Base-by-base conservation (phyloP, 805 yeast genomes). In the Ogataea nitratoaversa region DNA sequence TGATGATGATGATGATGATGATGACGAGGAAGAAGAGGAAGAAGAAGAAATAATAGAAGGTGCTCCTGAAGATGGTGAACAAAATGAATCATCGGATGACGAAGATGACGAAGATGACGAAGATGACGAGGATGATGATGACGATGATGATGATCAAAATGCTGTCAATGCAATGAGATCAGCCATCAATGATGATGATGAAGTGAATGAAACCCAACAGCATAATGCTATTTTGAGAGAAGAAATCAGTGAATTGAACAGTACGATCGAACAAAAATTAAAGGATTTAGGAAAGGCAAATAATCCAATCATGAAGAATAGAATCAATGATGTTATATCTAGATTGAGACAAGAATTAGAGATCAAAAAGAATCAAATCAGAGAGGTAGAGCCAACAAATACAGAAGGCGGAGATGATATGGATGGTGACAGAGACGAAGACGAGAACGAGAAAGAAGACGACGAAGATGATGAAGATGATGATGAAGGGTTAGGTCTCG, bases 301-400 rank as follows among this genome's bases (percentile, higher is more conserved):
- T 36, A 88, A 88, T 57, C 90, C 91, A 51, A 82, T 91, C 65
- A 73, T 93, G 78, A 79, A 82, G 56, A 84, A 82, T 61, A 82
- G 97, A 65, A 85, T 90, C 59, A 72, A 82, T 52, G 93, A 84
- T 48, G 89, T 84, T 37, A 84, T 87, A 37, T 75, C 73, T 42
- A 81, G 90, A 45, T 71, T 93, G 55, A 81, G 79, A 60, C 79
- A 82, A 40, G 96, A 91, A 52, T 72, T 88, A 44, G 96, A 88
- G 40, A 72, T 79, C 55, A 93, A 91, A 67, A 76, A 74, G 62
- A 70, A 81, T 44, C 88, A 83, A 53, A 67, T 89, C 32, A 46
- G 37, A 16, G 42, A 53, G 39, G 55, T 47, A 43, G 54, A 47
- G 8, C 61, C 11, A 62, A 57, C 3, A 60, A 55, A 3, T 64